phyloP scores from a whole-genome alignment of 805 yeast species.

The Wickerhamiella lipophila region DNA sequence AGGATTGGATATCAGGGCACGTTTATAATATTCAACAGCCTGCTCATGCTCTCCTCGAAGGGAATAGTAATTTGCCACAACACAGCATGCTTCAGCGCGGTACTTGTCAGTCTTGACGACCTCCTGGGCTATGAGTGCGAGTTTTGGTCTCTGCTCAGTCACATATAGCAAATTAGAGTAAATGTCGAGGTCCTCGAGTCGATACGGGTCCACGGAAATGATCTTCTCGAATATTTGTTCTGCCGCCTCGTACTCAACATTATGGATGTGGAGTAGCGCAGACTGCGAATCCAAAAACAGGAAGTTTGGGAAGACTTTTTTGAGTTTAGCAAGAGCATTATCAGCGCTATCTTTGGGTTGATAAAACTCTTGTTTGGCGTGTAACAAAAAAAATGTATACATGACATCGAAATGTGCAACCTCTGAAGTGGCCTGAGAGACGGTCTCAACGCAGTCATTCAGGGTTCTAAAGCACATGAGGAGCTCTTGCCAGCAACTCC shows the following conservation, averaged over 20 bases:
- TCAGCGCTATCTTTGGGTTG: conserved; percentile 39
- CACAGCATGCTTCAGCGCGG: conserved; percentile 89
- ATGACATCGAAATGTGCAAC: conserved; percentile 23
- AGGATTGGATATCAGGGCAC: conserved; percentile 73
- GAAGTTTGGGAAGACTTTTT: conserved; percentile 55
- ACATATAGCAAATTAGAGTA: conserved; percentile 93
- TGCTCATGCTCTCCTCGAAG: conserved; percentile 87
- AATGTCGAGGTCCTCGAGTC: conserved; percentile 82
- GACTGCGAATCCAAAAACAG: conserved; percentile 65
- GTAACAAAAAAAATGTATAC: conserved; percentile 50
- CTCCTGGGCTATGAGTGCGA: conserved; percentile 76
- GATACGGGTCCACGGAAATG: conserved; percentile 59
- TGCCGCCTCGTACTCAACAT: conserved; percentile 72
- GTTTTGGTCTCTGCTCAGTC: conserved; percentile 74
- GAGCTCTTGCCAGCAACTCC: conserved; percentile 89
- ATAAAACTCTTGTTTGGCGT: conserved; percentile 56
- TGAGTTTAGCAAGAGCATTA: conserved; percentile 38
- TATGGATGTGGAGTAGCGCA: conserved; percentile 70
- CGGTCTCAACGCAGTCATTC: conserved; percentile 33
- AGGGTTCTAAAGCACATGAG: conserved; percentile 45
- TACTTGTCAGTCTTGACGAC: conserved; percentile 72
- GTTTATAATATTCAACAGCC: conserved; percentile 81
- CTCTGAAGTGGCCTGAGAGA: conserved; percentile 1
- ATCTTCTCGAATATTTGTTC: conserved; percentile 69
- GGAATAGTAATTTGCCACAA: conserved; percentile 86